phyloP scores from a whole-genome alignment of 2,329 filamentous ascomycete genomes.

The Aureobasidium sp. region DNA sequence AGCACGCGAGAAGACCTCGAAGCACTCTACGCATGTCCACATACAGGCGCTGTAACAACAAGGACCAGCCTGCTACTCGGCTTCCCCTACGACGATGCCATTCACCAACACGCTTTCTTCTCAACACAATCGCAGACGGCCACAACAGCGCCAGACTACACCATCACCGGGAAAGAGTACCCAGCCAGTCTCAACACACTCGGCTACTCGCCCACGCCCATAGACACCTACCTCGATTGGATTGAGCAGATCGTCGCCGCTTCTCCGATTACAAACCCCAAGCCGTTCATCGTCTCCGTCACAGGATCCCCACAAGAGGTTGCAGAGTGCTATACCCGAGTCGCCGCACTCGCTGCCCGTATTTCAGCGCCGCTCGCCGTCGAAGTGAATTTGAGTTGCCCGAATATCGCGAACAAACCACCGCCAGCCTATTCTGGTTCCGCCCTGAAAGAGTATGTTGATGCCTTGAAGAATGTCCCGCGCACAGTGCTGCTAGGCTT shows the following conservation, averaged over 20 bases:
- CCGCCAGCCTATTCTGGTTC: conserved; percentile 60
- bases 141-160: conserved; percentile 11
- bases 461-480: conserved; percentile 30
- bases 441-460: conserved; percentile 49
- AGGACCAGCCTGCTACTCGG: conserved; percentile 59
- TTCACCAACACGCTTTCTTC: conserved; percentile 63
- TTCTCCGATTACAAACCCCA: conserved; percentile 39
- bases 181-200: conserved; percentile 53
- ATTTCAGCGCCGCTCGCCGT: conserved; percentile 50
- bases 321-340: conserved; percentile 45
- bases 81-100: conserved; percentile 52
- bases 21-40: conserved; percentile 50
- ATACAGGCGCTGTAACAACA: conserved; percentile 67
- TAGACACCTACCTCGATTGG: conserved; percentile 52
- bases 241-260: conserved; percentile 47
- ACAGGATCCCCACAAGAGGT: conserved; percentile 57
- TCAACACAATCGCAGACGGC: conserved; percentile 33
- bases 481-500: conserved; percentile 48
- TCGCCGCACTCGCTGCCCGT: conserved; percentile 31
- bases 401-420: conserved; percentile 60
- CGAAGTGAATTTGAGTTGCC: conserved; percentile 72
- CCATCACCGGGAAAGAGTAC: conserved; percentile 11
- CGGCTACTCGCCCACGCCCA: conserved; percentile 60
- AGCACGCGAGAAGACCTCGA: conserved; percentile 55
- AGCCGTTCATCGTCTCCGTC: conserved; percentile 62